phyloP scores from a whole-genome alignment of 2,329 filamentous ascomycete species.

The Coleophoma cylindrospora region DNA sequence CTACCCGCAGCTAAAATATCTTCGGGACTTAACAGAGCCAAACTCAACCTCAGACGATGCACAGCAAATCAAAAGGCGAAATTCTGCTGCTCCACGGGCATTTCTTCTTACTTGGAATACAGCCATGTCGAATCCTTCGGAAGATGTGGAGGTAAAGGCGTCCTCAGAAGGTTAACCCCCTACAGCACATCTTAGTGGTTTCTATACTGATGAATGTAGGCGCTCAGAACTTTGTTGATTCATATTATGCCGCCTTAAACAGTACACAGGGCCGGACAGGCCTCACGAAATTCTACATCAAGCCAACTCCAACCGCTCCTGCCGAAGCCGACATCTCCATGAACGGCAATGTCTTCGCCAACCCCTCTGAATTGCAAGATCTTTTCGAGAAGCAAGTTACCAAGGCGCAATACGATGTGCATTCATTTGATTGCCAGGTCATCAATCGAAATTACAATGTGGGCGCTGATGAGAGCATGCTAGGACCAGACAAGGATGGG shows the following conservation, averaged over 20 bases:
- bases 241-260: constrained; percentile 73
- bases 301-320: constrained; percentile 47
- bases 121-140: constrained; percentile 36
- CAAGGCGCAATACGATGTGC: constrained; percentile 63
- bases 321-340: constrained; percentile 65
- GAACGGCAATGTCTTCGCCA: constrained; percentile 66
- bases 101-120: not conserved
- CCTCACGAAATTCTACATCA: constrained; percentile 67
- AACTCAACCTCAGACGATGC: not conserved
- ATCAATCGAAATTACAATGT: constrained; percentile 63
- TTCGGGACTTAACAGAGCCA: not conserved
- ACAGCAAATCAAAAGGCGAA: too few relatives aligned
- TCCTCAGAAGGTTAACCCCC: constrained; percentile 27
- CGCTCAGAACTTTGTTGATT: constrained; percentile 67
- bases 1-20: constrained; percentile 1
- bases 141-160: constrained; percentile 36
- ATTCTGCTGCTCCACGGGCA: not conserved
- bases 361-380: constrained; percentile 60
- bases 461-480: constrained; percentile 43
- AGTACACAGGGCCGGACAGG: constrained; percentile 39
- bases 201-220: constrained; percentile 34
- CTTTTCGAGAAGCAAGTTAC: constrained; percentile 63
- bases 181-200: not conserved
- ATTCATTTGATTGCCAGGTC: constrained; percentile 72
- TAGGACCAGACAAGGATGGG: constrained; percentile 39